These are phyloP conservation scores for Aureobasidium sp. DNA, from an alignment of 2,329 filamentous ascomycete species.

Conservation along the genomic window DNA sequence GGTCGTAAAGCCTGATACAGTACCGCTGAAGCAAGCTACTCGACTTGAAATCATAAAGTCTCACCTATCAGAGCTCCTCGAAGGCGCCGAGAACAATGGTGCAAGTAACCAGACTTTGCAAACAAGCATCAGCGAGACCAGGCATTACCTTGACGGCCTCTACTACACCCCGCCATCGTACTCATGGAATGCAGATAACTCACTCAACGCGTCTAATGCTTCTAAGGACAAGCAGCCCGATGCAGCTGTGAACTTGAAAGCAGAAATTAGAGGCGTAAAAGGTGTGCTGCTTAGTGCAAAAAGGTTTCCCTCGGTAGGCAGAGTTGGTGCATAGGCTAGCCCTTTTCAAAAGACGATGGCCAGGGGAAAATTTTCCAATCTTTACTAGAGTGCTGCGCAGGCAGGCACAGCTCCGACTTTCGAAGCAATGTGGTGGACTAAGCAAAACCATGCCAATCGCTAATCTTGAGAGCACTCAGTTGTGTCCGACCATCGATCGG, in stretches of 20 bases:
- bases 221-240: conserved; percentile 50
- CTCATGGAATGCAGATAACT: conserved; percentile 28
- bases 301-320: conserved; percentile 51
- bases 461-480: too few relatives aligned
- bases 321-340: background rate
- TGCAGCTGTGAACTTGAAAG: conserved; percentile 65
- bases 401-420: too few relatives aligned
- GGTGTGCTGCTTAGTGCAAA: conserved; percentile 68
- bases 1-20: conserved; percentile 24
- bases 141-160: conserved; percentile 59
- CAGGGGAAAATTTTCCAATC: background rate
- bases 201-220: conserved; percentile 16
- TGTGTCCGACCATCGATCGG: background rate
- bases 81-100: conserved; percentile 46
- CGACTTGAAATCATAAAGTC: conserved; percentile 46
- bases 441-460: background rate
- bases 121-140: conserved; percentile 45
- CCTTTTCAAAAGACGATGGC: background rate
- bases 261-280: conserved; percentile 72
- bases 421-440: background rate
- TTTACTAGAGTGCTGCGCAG: too few relatives aligned
- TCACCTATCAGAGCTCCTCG: conserved; percentile 44
- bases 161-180: conserved; percentile 37
- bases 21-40: conserved; percentile 33
- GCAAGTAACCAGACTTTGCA: conserved; percentile 48